Evolutionary conservation across 2,329 filamentous ascomycete genomes (phyloP), one percentile per base, ranked within the genome.

Genomic region (Alternaria gansuensis): DNA sequence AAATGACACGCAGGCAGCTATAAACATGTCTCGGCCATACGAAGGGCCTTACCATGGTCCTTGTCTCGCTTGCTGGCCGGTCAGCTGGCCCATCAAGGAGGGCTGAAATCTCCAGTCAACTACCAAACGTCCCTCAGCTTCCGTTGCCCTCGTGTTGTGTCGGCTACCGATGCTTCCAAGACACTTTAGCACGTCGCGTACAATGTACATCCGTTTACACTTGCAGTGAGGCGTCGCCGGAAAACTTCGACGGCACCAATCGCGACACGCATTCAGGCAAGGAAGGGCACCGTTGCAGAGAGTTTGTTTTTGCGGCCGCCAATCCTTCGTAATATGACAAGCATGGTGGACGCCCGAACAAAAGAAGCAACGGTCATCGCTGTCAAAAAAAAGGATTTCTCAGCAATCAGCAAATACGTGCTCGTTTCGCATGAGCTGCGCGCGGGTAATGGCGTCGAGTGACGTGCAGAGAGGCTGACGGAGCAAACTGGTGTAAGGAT

Each of bases 261-360:
- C 49, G 49, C 54, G 57, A 66, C 43, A 31, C 51, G 45, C 54
- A 59, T n/a, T 21, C 44, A 46, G 23, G 29, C 44, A 48, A 34
- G 21, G 43, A 48, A 56, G 39, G 55, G 51, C 62, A 52, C 65
- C 68, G 65, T 69, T 68, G 45, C 43, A 61, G 37, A 51, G 36
- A 52, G 31, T 61, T 64, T 45, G 53, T 68, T 69, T 70, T 71
- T 66, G 53, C 54, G 61, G 64, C 60, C 57, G 48, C 63, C 65
- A 67, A 59, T 63, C 53, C 57, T 43, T 53, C 52, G 55, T 68
- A 64, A 66, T 67, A 59, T 67, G 65, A 70, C 53, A 63, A 60
- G 51, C 41, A 64, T 59, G 59, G 61, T 63, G 63, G 56, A 39
- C 5, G 21, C 24, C 24, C 44, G 44, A 26, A 39, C 13, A 33